phyloP scores from a whole-genome alignment of 768 basidiomycete species.

The Russula earlei region DNA sequence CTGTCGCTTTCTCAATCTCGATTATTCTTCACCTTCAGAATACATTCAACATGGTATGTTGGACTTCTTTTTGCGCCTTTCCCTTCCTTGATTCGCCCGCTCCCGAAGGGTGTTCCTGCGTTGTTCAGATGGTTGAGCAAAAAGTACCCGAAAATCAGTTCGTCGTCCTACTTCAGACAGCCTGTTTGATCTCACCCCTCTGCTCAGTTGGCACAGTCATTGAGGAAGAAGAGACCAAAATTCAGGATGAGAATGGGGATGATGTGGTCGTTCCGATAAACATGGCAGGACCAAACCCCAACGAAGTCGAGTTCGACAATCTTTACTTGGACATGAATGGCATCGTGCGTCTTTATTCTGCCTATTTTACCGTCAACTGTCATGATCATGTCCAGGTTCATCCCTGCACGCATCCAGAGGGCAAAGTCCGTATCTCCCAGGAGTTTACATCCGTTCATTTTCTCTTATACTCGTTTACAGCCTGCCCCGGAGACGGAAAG shows the following conservation, averaged over 20 bases:
- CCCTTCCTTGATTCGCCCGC: background rate
- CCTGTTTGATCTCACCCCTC: background rate
- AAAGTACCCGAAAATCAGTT: slow-evolving; percentile 97
- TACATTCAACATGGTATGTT: slow-evolving; percentile 4
- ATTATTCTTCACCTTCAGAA: background rate
- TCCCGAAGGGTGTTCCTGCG: slow-evolving; percentile 83
- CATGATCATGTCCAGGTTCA: slow-evolving; percentile 53
- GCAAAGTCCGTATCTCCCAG: slow-evolving; percentile 47
- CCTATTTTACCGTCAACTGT: background rate
- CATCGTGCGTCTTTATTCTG: slow-evolving; percentile 52
- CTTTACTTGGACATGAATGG: slow-evolving; percentile 99
- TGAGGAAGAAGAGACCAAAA: slow-evolving; percentile 73
- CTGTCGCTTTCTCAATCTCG: background rate
- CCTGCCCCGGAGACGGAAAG: slow-evolving; percentile 96
- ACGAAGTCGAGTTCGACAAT: slow-evolving; percentile 91
- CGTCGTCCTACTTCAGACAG: slow-evolving; percentile 24
- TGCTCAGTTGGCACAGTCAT: slow-evolving; percentile 59
- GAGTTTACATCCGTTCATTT: background rate
- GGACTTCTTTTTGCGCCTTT: background rate
- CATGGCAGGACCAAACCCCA: slow-evolving; percentile 80
- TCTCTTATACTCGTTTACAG: slow-evolving; percentile 29
- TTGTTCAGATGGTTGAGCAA: slow-evolving; percentile 97
- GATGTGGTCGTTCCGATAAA: slow-evolving; percentile 68
- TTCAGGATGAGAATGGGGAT: slow-evolving; percentile 58
- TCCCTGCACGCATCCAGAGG: slow-evolving; percentile 98